Evolutionary conservation across 345 rosid species (phyloP), one percentile per base, ranked within the genome.

Genomic region (Cardamine resedifolia): DNA sequence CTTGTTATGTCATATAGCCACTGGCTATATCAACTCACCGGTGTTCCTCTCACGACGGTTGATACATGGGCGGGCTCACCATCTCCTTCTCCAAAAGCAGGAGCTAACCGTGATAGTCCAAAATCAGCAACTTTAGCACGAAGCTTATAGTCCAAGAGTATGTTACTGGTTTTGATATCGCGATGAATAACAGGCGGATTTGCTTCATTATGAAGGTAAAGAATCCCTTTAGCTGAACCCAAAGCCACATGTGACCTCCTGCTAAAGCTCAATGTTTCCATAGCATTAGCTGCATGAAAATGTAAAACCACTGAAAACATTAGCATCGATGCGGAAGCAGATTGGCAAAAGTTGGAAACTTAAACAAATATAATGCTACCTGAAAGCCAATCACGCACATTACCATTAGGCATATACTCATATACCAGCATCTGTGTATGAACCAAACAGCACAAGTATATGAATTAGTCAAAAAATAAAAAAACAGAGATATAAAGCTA

Each of bases 391-490:
- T 93, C 87, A 74, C 92, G 70, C 78, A 90, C 79, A 65, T 90
- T 87, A 15, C 98, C 96, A 57, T 87, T 87, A 39, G 96, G 87
- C 90, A 93, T 82, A 75, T 81, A 90, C 73, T 93, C 97, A 18
- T 90, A 93, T 19, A 93, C 90, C 80, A 90, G 80, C 91, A 93
- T 90, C 97, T 93, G 90, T 58, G 48, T 59, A 79, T 34, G 39
- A 39, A 39, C 27, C 59, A 73, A 56, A 44, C 56, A n/a, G 20
- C 30, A 53, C 51, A 72, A 0, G 23, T 36, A 38, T 39, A 15
- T 38, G 20, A 38, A 50, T 67, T 38, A 67, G 56, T 50, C 4
- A 0, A 15, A 14, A 16, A 48, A 34, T n/a, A n/a, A n/a, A 18
- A 18, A 12, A 38, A 49, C 36, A 67, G 11, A 58, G 26, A 48